Evolutionary conservation across 805 yeast species (phyloP), one percentile per base, ranked within the genome.

Genomic region (Myxozyma monticola): DNA sequence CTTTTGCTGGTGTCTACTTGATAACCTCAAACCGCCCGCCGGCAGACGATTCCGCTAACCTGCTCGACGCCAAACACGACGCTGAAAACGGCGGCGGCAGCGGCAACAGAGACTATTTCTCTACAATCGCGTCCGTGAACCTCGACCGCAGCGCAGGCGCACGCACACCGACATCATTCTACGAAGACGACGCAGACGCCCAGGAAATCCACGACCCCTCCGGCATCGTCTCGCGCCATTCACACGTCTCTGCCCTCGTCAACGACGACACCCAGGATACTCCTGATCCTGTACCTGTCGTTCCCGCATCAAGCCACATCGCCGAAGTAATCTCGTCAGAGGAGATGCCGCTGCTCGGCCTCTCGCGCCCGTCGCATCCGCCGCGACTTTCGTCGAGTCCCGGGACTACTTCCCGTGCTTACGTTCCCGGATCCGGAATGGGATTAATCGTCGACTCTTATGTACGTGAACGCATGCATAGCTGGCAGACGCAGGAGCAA

Each of bases 1-100:
- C 75, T 0, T 69, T 74, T 39, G 45, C 61, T 5, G 79, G 79
- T 1, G 79, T 75, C 3, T 72, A 71, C 63, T 54, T 67, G 28
- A 71, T 73, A 28, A 63, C 71, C 4, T 48, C 59, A 12, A 50
- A 48, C 17, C 43, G 59, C 26, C 39, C 42, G 17, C 6, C 29
- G 10, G 15, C 28, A 10, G 31, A 21, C 10, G 31, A 31, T 14
- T 33, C 25, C n/a, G 42, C 17, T 26, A 10, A 10, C 7, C 7
- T 7, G 7, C 7, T 7, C 10, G 34, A 17, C n/a, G 25, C 14
- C 9, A 24, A 29, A 10, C 25, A 35, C 26, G 22, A 14, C 12
- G 48, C n/a, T n/a, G n/a, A n/a, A n/a, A n/a, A n/a, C n/a, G n/a
- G n/a, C n/a, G n/a, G n/a, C n/a, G n/a, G n/a, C n/a, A n/a, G n/a